Percentiles rank a stretch among this genome's conserved stretches.
Conservation (phyloP, 2,329 filamentous ascomycete species). For the Capronia coronata region DNA sequence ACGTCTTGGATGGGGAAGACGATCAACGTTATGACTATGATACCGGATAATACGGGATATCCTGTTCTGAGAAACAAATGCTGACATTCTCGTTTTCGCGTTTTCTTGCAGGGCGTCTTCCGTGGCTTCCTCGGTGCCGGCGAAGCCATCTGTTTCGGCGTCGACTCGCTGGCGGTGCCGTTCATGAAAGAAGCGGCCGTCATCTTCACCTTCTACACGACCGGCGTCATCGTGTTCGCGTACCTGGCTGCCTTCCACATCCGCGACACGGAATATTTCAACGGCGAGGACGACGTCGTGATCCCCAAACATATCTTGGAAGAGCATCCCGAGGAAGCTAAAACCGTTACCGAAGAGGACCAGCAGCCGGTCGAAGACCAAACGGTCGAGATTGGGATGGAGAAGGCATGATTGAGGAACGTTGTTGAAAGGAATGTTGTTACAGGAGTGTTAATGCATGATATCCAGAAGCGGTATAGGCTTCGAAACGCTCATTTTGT, state of each 20-base stretch:
- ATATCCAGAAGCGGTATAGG: too few species aligned
- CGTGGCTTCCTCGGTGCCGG: conserved; percentile 10
- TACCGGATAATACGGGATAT: too few species aligned
- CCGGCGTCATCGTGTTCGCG: conserved; percentile 3
- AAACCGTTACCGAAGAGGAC: neutral
- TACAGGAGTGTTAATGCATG: too few species aligned
- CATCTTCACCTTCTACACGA: conserved; percentile 11
- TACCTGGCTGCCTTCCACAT: conserved; percentile 11
- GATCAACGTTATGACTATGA: too few species aligned
- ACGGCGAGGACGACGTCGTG: conserved; percentile 12
- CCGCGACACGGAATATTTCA: conserved; percentile 12
- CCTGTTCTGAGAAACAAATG: too few species aligned
- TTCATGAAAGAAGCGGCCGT: conserved; percentile 13
- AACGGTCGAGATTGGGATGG: neutral
- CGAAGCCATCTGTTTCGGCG: conserved; percentile 14
- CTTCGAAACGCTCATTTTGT: too few species aligned
- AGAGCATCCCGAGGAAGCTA: conserved; percentile 1
- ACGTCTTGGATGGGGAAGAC: too few species aligned
- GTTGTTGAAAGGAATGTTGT: neutral
- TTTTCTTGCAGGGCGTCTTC: conserved; percentile 5
- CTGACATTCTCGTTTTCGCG: too few species aligned
- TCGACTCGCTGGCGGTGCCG: conserved; percentile 11
- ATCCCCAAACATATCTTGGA: conserved; percentile 13
- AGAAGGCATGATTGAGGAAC: too few species aligned
- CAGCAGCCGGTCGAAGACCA: neutral